These are phyloP conservation scores for Calocera cornea DNA, from an alignment of 768 basidiomycete genomes.

Conservation along the genomic window DNA sequence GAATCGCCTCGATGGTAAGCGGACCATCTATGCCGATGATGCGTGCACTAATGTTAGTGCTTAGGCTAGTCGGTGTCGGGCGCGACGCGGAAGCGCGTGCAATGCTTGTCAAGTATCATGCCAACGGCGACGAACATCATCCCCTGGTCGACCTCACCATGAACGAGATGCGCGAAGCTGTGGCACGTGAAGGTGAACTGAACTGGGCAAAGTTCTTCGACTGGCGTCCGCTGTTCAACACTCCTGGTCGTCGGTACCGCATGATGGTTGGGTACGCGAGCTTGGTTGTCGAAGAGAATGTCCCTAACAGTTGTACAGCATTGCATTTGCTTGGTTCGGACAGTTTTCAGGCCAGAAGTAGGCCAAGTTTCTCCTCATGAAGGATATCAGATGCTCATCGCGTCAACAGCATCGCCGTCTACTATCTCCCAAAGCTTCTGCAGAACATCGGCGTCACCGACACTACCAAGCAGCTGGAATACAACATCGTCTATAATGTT, in stretches of 20 bases:
- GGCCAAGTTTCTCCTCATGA: not conserved
- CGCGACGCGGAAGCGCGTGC: conserved; percentile 35
- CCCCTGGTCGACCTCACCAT: not conserved
- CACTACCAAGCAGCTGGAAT: conserved; percentile 39
- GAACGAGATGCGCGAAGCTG: not conserved
- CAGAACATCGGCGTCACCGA: conserved; percentile 39
- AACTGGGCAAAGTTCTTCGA: conserved; percentile 26
- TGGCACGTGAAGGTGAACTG: conserved; percentile 27
- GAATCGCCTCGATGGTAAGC: not conserved
- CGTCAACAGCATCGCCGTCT: not conserved
- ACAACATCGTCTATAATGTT: conserved; percentile 34
- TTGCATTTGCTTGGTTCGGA: conserved; percentile 4
- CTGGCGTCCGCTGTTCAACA: conserved; percentile 28
- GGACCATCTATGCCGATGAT: not conserved
- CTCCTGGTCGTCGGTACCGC: conserved; percentile 39
- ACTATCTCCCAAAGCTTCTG: conserved; percentile 37
- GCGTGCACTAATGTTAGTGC: not conserved
- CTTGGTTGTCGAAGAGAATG: not conserved
- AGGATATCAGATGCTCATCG: not conserved
- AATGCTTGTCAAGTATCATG: conserved; percentile 45
- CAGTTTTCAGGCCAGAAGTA: conserved; percentile 1
- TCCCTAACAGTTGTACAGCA: conserved; percentile 7
- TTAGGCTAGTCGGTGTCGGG: conserved; percentile 36
- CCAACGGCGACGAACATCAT: conserved; percentile 30
- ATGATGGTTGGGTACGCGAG: conserved; percentile 25